These are phyloP conservation scores for Mycena kentingensis DNA, from an alignment of 768 basidiomycete species.

Conservation along the genomic window DNA sequence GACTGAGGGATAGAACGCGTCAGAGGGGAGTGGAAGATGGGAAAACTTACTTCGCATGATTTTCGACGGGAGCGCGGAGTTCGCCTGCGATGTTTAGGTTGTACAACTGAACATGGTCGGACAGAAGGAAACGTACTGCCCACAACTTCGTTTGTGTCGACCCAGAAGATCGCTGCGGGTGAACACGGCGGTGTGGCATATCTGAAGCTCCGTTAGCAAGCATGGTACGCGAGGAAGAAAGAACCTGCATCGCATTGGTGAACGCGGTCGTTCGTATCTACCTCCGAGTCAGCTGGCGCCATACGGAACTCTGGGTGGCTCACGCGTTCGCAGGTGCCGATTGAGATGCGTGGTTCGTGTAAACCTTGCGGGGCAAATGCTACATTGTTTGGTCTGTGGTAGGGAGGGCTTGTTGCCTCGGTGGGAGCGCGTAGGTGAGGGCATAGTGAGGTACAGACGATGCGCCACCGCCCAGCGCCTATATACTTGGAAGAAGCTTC, in stretches of 20 bases:
- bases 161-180: conserved; percentile 74
- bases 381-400: conserved; percentile 73
- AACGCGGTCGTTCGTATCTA: conserved; percentile 68
- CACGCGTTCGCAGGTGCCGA: conserved; percentile 72
- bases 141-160: conserved; percentile 71
- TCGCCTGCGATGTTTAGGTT: conserved; percentile 34
- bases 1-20: conserved; percentile 37
- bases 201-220: conserved; percentile 39
- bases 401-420: conserved; percentile 68
- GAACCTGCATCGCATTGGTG: conserved; percentile 62
- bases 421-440: conserved; percentile 52
- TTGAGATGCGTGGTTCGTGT: conserved; percentile 75
- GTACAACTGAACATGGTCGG: conserved; percentile 11
- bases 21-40: conserved; percentile 2
- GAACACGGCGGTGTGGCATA: conserved; percentile 62
- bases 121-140: conserved; percentile 51
- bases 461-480: too few species aligned
- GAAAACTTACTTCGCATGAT: conserved; percentile 54
- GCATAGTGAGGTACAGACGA: too few species aligned
- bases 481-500: too few species aligned
- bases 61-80: conserved; percentile 63
- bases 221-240: not conserved
- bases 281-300: conserved; percentile 4
- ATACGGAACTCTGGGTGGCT: conserved; percentile 27
- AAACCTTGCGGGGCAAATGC: conserved; percentile 71